A percentile compares a stretch with the other conserved stretches of the same genome.
Conservation (phyloP, 306 rosid genomes). For the Luffa acutangula region DNA sequence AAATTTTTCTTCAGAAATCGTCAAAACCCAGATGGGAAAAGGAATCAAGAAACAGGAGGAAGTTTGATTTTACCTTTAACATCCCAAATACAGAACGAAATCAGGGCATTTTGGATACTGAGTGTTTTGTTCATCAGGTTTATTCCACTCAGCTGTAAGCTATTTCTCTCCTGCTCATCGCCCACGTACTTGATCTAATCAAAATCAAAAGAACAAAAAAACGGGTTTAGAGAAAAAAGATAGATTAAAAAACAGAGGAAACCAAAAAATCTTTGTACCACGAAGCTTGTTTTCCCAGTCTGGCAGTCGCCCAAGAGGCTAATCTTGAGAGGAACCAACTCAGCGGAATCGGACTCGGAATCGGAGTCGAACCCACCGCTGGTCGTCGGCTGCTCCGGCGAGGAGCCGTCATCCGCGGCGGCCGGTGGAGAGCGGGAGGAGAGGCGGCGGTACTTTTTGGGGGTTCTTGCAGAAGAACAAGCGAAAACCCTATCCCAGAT, state of each 20-base stretch:
- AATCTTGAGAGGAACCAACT: constrained; percentile 74
- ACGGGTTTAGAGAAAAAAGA: not conserved
- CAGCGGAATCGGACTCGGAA: constrained; percentile 68
- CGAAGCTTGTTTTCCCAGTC: constrained; percentile 88
- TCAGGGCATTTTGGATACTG: constrained; percentile 59
- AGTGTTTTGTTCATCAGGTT: constrained; percentile 79
- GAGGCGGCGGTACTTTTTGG: constrained; percentile 37
- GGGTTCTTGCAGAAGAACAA: constrained; percentile 43
- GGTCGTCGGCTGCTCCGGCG: constrained; percentile 10
- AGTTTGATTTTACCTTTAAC: constrained; percentile 50
- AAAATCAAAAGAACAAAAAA: not conserved
- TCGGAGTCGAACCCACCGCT: constrained; percentile 37
- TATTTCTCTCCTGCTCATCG: constrained; percentile 60
- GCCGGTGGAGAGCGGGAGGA: constrained; percentile 12
- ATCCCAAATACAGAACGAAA: constrained; percentile 81
- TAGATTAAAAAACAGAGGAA: not conserved
- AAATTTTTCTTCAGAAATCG: not conserved
- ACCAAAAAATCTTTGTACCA: constrained; percentile 21
- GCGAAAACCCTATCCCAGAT: constrained; percentile 59
- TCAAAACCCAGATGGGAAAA: not conserved
- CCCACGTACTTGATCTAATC: constrained; percentile 74
- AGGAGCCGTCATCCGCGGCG: not conserved
- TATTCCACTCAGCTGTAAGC: constrained; percentile 70
- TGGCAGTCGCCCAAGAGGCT: constrained; percentile 87
- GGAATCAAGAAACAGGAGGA: not conserved